Evolutionary conservation across 345 rosid species (phyloP).

Genomic region (Boechera retrofracta): DNA sequence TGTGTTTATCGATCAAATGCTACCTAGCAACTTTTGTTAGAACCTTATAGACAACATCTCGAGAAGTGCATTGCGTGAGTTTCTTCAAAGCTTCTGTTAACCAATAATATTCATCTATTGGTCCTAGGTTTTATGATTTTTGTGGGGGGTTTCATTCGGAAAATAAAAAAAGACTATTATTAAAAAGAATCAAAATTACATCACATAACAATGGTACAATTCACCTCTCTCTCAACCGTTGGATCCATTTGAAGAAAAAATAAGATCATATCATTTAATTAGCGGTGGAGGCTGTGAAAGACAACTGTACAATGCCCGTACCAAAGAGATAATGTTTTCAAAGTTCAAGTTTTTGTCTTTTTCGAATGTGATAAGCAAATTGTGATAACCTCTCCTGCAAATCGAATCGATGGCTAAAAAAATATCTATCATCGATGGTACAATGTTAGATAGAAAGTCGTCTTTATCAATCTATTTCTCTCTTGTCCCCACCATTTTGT

Average conservation of each 20-base stretch:
- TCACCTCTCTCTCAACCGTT: slow-evolving; percentile 1
- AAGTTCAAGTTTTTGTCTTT: slow-evolving; percentile 31
- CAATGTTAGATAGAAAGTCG: background rate
- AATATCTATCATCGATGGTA: background rate
- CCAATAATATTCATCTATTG: background rate
- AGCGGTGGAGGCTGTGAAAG: background rate
- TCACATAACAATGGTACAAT: too few species aligned
- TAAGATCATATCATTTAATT: background rate
- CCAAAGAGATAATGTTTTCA: background rate
- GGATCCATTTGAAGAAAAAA: background rate
- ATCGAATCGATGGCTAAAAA: slow-evolving; percentile 32
- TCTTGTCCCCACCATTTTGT: slow-evolving; percentile 1
- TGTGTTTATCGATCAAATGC: background rate
- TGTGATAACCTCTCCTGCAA: slow-evolving; percentile 36
- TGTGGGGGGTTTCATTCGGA: background rate
- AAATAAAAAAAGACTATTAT: background rate
- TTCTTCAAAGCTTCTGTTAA: background rate
- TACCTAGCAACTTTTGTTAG: background rate
- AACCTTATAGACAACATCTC: too few species aligned
- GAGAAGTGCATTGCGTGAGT: background rate
- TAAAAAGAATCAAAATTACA: too few species aligned
- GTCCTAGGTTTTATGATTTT: background rate
- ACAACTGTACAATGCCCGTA: slow-evolving; percentile 28
- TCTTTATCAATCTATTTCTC: slow-evolving; percentile 12
- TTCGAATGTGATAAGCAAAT: slow-evolving; percentile 42